Conservation (phyloP, 2,329 filamentous ascomycete genomes). For the Macroventuria anomochaeta region DNA sequence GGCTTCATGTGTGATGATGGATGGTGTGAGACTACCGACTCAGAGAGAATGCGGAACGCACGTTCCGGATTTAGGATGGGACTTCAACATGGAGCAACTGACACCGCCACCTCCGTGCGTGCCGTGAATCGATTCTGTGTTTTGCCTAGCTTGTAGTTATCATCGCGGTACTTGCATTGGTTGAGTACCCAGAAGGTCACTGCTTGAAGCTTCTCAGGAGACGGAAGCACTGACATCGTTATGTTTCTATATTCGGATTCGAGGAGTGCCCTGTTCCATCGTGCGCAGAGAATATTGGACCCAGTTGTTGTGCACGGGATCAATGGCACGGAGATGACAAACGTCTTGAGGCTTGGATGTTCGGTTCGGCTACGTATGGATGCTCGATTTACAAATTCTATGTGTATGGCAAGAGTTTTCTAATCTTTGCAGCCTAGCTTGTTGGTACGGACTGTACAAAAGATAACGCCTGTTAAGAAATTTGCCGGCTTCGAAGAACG, state of each 20-base stretch:
- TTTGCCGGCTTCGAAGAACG: background rate
- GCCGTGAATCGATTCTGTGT: background rate
- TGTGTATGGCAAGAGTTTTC: background rate
- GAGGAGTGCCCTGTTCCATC: background rate
- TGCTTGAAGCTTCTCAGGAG: background rate
- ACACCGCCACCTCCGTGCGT: constrained; percentile 16
- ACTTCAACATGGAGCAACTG: constrained; percentile 6
- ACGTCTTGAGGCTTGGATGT: background rate
- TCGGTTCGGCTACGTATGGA: background rate
- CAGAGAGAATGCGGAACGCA: constrained; percentile 6
- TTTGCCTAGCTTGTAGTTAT: background rate
- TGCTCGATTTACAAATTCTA: too few species aligned
- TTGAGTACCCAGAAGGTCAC: background rate
- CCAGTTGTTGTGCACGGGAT: background rate
- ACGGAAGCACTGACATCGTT: background rate
- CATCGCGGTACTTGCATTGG: background rate
- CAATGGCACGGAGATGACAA: background rate
- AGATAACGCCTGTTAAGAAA: background rate
- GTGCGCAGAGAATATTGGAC: too few species aligned
- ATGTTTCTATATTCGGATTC: background rate
- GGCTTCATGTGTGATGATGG: background rate
- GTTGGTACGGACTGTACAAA: background rate
- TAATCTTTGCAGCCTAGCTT: background rate
- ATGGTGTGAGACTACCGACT: constrained; percentile 14
- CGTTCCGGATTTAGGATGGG: background rate